These are phyloP conservation scores for Chaetomium sp. DNA, from an alignment of 2,329 filamentous ascomycete species.

Conservation along the genomic window DNA sequence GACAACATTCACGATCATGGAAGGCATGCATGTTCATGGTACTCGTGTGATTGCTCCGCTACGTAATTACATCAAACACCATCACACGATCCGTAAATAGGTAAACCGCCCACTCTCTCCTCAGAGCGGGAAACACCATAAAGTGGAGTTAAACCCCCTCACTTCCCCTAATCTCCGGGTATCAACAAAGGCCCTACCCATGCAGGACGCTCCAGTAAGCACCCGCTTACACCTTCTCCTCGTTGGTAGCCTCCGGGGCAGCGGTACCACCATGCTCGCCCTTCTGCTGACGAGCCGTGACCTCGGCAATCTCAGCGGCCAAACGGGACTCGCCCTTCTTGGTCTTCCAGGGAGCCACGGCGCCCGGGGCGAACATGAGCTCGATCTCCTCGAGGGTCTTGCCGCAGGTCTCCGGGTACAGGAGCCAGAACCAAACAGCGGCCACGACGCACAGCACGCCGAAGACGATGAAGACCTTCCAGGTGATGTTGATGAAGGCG, in stretches of 20 bases:
- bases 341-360: constrained; percentile 36
- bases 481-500: constrained; percentile 52
- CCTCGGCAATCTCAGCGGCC: constrained; percentile 25
- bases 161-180: too few species aligned
- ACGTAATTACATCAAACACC: too few species aligned
- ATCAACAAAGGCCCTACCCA: too few species aligned
- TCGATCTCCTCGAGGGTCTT: constrained; percentile 39
- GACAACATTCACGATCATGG: too few species aligned
- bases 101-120: too few species aligned
- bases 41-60: too few species aligned
- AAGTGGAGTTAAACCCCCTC: too few species aligned
- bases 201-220: too few species aligned
- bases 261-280: constrained; percentile 4
- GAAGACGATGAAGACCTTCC: constrained; percentile 41
- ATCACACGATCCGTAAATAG: too few species aligned
- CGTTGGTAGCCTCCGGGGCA: background rate
- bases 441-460: constrained; percentile 32
- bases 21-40: too few species aligned
- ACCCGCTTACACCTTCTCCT: constrained; percentile 11
- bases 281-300: constrained; percentile 20
- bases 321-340: constrained; percentile 26
- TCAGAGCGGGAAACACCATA: too few species aligned
- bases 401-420: constrained; percentile 35
- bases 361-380: constrained; percentile 29
- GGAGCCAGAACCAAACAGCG: constrained; percentile 30